Evolutionary conservation across 2,329 filamentous ascomycete species (phyloP), one percentile per base, ranked within the genome.

Genomic region (Talaromyces piceae): DNA sequence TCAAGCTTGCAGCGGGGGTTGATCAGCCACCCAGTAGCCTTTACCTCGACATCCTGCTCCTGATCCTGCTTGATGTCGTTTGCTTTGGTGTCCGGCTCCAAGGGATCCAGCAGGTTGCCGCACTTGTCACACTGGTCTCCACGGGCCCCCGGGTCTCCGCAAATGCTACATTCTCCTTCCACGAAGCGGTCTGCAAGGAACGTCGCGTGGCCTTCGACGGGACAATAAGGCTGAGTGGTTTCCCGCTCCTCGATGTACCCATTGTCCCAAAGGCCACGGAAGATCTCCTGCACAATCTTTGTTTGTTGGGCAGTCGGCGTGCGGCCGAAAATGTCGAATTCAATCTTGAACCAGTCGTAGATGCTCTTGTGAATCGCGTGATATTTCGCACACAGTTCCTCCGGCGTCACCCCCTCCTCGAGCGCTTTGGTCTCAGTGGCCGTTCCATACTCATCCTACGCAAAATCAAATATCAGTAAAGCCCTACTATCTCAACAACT

Each of bases 341-440:
- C 84, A 64, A 97, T 91, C 65, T 90, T 83, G 74, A 98, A 98
- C 89, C 91, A 96, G 68, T 94, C 81, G 71, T 97, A 97, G 58
- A 96, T 86, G 45, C 87, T 88, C 62, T 89, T 83, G 73, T 96
- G 91, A 53, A 95, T 83, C 62, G 82, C 83, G 73, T 94, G 88
- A 76, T 94, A 96, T 74, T 96, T 94, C 71, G 87, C 82, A 75
- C 91, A 96, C 11, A 97, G 82, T 65, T 91, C 80, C 62, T 87
- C 79, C 20, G 91, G 90, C 11, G 85, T 89, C 57, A 90, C 77
- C 12, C 86, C 85, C 67, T 93, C 89, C 67, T 95, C 89, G 37
- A 96, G 81, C 4, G 91, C 91, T 74, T 95, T 95, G 23, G 91
- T 95, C 72, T 96, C 91, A 27, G 91, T 95, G 20, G 91, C 91